Evolutionary conservation across 2,329 filamentous ascomycete species (phyloP), one percentile per base, ranked within the genome.

Genomic region (Fusarium robinianum): DNA sequence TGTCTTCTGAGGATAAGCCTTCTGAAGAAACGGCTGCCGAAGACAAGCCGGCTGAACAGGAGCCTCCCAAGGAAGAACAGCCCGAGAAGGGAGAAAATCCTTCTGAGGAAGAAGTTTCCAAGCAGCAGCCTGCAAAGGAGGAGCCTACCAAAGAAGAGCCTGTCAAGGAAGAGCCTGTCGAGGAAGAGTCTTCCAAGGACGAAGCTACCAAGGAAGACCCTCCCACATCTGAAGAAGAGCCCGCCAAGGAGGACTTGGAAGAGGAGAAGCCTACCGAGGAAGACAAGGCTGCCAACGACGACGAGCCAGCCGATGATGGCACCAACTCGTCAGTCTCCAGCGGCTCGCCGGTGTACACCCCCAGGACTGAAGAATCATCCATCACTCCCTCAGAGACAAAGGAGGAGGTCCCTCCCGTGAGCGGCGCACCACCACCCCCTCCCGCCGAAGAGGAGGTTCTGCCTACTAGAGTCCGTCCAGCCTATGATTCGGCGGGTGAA

Each of bases 401-500:
- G 57, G 64, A 71, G 5, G 57, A 66, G 6, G 64, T 71, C 0
- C 68, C 65, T 0, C 57, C 61, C 1, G 32, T 64, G 17, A 56
- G 51, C 8, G 63, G 59, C 4, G 55, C 58, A 10, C 54, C 59
- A 11, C 62, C 63, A 21, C 32, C 57, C 4, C 46, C 59, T 9
- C 32, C 53, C 8, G 25, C 49, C 3, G 44, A 54, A 24, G 23
- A 23, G 24, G 57, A 52, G 40, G 39, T 53, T 15, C 19, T 56
- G 5, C 53, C 46, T 3, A 19, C 52, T 19, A 66, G 60, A 34
- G 48, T 27, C 3, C 51, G 49, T 3, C 57, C 58, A 26, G 64
- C 62, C 34, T 71, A 72, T 45, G 70, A 72, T 1, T 77, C 76
- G 0, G 76, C 76, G 5, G 74, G 73, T 22, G 75, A 83, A 41